Conservation (phyloP, 345 rosid genomes). For the Eucalyptus lansdowneana region DNA sequence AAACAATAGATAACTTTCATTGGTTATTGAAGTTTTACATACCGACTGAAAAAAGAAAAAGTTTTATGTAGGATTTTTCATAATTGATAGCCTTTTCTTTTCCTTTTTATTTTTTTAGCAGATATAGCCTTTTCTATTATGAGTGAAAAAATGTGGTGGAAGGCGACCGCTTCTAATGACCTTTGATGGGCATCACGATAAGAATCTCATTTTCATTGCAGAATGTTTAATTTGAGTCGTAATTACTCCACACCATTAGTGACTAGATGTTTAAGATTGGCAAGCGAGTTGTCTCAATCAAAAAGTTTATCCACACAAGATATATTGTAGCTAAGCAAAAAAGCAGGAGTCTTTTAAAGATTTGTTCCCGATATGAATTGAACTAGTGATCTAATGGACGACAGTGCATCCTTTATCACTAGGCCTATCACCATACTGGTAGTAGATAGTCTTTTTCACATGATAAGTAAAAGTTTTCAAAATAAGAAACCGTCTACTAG, state of each 20-base stretch:
- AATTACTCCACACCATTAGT: too few relatives aligned
- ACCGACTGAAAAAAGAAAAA: too few relatives aligned
- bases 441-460: not conserved
- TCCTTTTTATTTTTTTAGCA: too few relatives aligned
- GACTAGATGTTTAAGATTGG: not conserved
- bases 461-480: not conserved
- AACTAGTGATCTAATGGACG: not conserved
- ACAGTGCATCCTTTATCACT: not conserved
- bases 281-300: not conserved
- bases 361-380: not conserved
- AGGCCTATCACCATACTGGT: not conserved
- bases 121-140: not conserved
- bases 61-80: not conserved
- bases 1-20: too few relatives aligned
- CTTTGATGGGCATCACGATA: not conserved
- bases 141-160: not conserved
- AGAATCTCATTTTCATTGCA: rapidly evolving
- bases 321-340: too few relatives aligned
- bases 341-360: not conserved
- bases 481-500: not conserved
- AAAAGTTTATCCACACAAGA: not conserved
- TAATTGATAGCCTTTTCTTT: not conserved
- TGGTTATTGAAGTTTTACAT: not conserved
- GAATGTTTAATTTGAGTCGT: not conserved
- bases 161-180: rapidly evolving